These are phyloP conservation scores for Leptoxyphium fumago DNA, from an alignment of 2,329 filamentous ascomycete species.

Conservation along the genomic window DNA sequence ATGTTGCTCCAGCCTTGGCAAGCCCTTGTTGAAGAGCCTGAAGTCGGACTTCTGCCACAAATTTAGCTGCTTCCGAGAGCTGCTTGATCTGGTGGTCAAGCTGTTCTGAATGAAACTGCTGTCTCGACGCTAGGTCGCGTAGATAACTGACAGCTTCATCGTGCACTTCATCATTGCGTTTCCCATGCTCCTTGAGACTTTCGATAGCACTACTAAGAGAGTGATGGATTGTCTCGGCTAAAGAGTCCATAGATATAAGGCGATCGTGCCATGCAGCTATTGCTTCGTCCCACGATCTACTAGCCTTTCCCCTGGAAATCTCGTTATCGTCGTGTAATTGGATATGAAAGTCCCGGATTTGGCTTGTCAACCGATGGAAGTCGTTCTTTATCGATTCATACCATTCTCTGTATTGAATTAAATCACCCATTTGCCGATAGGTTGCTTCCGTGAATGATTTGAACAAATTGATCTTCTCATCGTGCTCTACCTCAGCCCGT, in stretches of 20 bases:
- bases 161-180: not conserved
- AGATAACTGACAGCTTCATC: not conserved
- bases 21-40: not conserved
- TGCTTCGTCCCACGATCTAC: not conserved
- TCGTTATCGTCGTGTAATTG: slow-evolving; percentile 6
- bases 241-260: not conserved
- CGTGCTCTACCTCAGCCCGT: slow-evolving; percentile 43
- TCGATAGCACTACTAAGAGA: not conserved
- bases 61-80: not conserved
- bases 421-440: not conserved
- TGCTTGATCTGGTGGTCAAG: not conserved
- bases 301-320: slow-evolving; percentile 2
- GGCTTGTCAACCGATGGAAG: slow-evolving; percentile 4
- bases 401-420: slow-evolving; percentile 6
- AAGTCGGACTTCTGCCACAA: not conserved
- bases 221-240: not conserved
- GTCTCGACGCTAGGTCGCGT: not conserved
- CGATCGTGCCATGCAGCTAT: not conserved
- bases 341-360: slow-evolving; percentile 6
- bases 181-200: not conserved
- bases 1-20: not conserved
- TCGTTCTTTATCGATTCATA: slow-evolving; percentile 2
- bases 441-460: slow-evolving; percentile 4
- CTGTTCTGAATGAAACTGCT: not conserved
- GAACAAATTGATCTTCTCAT: slow-evolving; percentile 11